Conservation (phyloP, 768 basidiomycete species). For the Hemileccinum impolitum region DNA sequence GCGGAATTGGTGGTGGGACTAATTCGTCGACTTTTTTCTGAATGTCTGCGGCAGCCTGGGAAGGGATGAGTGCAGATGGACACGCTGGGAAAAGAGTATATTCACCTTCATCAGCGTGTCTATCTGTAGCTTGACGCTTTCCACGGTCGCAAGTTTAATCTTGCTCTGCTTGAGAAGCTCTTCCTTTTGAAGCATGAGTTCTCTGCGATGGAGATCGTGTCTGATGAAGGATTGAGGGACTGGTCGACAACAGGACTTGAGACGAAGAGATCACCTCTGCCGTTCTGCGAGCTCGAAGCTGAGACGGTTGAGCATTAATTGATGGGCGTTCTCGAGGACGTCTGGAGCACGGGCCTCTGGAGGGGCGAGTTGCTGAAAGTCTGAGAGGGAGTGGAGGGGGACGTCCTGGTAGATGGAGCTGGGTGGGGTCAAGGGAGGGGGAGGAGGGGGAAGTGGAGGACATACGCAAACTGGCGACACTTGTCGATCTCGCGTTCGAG, state of each 20-base stretch:
- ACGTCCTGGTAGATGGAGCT: conserved; percentile 91
- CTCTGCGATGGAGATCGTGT: conserved; percentile 66
- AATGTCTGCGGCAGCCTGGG: conserved; percentile 64
- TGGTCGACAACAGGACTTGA: conserved; percentile 4
- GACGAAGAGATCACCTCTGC: conserved; percentile 55
- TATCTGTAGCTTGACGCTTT: conserved; percentile 75
- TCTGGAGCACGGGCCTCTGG: conserved; percentile 59
- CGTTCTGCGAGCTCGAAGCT: conserved; percentile 87
- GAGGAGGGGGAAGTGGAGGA: conserved; percentile 6
- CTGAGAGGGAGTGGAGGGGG: conserved; percentile 64
- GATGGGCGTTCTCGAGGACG: conserved; percentile 66
- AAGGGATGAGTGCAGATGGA: conserved; percentile 13
- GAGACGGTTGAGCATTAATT: conserved; percentile 83
- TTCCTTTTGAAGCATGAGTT: conserved; percentile 68
- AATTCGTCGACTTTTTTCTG: conserved; percentile 76
- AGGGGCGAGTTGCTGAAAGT: conserved; percentile 69
- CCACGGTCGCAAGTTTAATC: conserved; percentile 65
- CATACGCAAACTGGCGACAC: conserved; percentile 88
- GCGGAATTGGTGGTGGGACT: conserved; percentile 42
- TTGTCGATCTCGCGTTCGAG: conserved; percentile 90
- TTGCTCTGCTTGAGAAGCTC: conserved; percentile 79
- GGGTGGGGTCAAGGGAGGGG: conserved; percentile 4
- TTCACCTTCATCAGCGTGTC: conserved; percentile 71
- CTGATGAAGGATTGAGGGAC: conserved; percentile 36
- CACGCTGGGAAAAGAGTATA: conserved; percentile 1